phyloP scores from a whole-genome alignment of 805 yeast genomes.

The Wickerhamiella qilinensis region DNA sequence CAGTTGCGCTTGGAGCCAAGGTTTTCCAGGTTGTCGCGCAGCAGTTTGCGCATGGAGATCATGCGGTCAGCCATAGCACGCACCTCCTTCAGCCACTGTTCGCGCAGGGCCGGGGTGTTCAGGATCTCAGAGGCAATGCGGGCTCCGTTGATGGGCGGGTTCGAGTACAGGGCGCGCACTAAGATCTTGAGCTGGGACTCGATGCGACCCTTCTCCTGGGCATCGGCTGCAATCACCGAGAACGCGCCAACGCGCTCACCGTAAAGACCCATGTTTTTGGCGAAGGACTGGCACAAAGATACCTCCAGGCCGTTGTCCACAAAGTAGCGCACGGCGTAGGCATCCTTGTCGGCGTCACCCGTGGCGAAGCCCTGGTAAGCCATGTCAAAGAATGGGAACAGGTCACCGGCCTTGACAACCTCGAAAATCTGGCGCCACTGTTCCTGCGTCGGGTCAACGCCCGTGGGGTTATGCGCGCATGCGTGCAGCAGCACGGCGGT shows the following conservation, averaged over 20 bases:
- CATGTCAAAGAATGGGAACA: slow-evolving; percentile 75
- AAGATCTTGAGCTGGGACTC: slow-evolving; percentile 59
- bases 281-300: slow-evolving; percentile 83
- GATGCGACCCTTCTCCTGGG: slow-evolving; percentile 36
- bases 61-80: slow-evolving; percentile 79
- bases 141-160: slow-evolving; percentile 93
- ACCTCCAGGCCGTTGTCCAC: slow-evolving; percentile 38
- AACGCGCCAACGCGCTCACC: slow-evolving; percentile 96
- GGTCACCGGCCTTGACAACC: slow-evolving; percentile 42
- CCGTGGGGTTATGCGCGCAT: slow-evolving; percentile 97
- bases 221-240: slow-evolving; percentile 41
- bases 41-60: slow-evolving; percentile 52
- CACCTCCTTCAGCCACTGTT: slow-evolving; percentile 75
- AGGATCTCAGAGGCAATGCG: slow-evolving; percentile 70
- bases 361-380: slow-evolving; percentile 97
- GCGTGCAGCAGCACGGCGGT: slow-evolving; percentile 78
- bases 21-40: slow-evolving; percentile 42
- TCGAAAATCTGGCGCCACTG: slow-evolving; percentile 65
- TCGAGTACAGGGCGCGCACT: slow-evolving; percentile 74
- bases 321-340: slow-evolving; percentile 57
- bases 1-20: slow-evolving; percentile 78
- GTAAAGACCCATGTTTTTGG: slow-evolving; percentile 91
- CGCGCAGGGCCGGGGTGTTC: slow-evolving; percentile 44
- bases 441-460: slow-evolving; percentile 73
- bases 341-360: slow-evolving; percentile 70